Evolutionary conservation across 2,329 filamentous ascomycete genomes (phyloP).

Genomic region (Aspergillus hiratsukae): DNA sequence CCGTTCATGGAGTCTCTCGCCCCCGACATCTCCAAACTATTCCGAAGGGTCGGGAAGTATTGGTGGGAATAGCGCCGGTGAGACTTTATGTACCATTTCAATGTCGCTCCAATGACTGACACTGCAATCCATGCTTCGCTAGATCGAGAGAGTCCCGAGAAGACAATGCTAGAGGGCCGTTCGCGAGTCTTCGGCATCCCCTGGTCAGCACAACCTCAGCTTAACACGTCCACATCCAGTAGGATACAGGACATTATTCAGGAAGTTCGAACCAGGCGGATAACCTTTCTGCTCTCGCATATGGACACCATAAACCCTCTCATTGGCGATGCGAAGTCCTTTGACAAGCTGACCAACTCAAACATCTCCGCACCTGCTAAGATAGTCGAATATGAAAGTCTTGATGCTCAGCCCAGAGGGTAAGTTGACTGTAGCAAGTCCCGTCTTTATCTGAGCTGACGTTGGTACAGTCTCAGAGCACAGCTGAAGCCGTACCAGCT

Average conservation of each 20-base stretch:
- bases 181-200: neutral
- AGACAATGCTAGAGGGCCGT: neutral
- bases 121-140: neutral
- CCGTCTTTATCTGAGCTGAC: neutral
- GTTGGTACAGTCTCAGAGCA: slow-evolving; percentile 42
- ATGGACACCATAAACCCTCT: slow-evolving; percentile 1
- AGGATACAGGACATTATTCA: neutral
- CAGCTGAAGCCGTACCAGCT: slow-evolving; percentile 51
- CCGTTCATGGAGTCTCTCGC: neutral
- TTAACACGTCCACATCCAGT: neutral
- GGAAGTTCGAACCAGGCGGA: neutral
- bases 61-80: neutral
- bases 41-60: neutral
- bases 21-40: neutral
- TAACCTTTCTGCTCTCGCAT: slow-evolving; percentile 1
- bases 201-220: neutral
- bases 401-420: neutral
- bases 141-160: neutral
- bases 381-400: neutral
- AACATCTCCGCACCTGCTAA: neutral
- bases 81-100: neutral
- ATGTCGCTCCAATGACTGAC: neutral
- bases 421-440: neutral
- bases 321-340: neutral
- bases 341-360: neutral